Evolutionary conservation across 768 basidiomycete genomes (phyloP).

Genomic region (Pisolithus tinctorius): DNA sequence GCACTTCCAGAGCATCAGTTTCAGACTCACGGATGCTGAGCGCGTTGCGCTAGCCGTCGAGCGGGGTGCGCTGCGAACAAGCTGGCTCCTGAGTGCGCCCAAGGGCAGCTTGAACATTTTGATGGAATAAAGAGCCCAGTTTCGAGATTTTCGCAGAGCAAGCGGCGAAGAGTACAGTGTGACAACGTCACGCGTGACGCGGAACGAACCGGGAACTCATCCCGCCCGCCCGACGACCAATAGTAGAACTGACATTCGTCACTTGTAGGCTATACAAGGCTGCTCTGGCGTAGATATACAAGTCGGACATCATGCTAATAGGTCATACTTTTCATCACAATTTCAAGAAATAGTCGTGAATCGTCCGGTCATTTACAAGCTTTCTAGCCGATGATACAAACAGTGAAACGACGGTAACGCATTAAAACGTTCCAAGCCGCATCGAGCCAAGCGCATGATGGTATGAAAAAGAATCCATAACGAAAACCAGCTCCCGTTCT

Average conservation of each 20-base stretch:
- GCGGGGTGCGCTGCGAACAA: slow-evolving; percentile 40
- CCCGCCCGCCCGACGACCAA: too few species aligned
- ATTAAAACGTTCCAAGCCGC: slow-evolving; percentile 8
- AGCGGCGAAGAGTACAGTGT: slow-evolving; percentile 27
- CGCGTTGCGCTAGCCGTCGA: slow-evolving; percentile 39
- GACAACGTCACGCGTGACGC: slow-evolving; percentile 39
- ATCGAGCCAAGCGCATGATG: slow-evolving; percentile 9
- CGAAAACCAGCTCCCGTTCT: neutral
- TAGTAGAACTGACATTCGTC: too few species aligned
- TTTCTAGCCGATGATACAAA: slow-evolving; percentile 14
- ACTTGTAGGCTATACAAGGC: too few species aligned
- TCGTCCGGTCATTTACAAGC: slow-evolving; percentile 4
- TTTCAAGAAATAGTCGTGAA: neutral
- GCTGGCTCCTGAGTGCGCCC: slow-evolving; percentile 59
- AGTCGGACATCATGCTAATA: slow-evolving; percentile 4
- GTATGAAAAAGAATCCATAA: neutral
- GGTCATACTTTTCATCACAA: neutral
- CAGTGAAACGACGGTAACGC: neutral
- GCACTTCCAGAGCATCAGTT: slow-evolving; percentile 8
- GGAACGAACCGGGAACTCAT: slow-evolving; percentile 42
- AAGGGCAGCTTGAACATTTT: slow-evolving; percentile 81
- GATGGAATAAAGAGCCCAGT: slow-evolving; percentile 35
- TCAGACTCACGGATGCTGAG: slow-evolving; percentile 41
- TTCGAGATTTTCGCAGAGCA: slow-evolving; percentile 38
- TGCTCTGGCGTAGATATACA: too few species aligned